Conservation (phyloP, 352 stramenopile species). For the Discostella stelligera region DNA sequence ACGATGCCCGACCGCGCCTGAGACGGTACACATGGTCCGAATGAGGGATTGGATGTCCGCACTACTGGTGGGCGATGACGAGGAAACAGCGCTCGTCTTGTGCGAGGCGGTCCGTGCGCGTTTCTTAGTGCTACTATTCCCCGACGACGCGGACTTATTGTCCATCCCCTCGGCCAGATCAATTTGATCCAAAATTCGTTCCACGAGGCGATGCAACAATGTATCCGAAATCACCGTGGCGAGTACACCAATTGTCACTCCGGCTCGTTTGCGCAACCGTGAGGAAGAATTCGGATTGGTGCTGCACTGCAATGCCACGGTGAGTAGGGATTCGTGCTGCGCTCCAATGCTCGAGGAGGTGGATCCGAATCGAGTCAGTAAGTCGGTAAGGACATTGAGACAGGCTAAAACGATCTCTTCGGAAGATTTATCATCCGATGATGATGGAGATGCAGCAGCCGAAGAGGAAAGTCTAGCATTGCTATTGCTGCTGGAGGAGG, state of each 20-base stretch:
- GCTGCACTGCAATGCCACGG: slow-evolving; percentile 80
- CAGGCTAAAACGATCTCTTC: slow-evolving; percentile 86
- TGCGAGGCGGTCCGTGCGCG: slow-evolving; percentile 31
- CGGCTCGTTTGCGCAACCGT: slow-evolving; percentile 94
- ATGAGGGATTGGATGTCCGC: slow-evolving; percentile 90
- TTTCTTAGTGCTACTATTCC: slow-evolving; percentile 32
- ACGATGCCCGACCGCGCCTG: slow-evolving; percentile 92
- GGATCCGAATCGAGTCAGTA: slow-evolving; percentile 94
- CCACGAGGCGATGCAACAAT: slow-evolving; percentile 90
- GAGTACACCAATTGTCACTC: slow-evolving; percentile 91
- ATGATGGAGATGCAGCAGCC: neutral
- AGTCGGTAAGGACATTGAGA: slow-evolving; percentile 95
- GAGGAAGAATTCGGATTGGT: slow-evolving; percentile 60
- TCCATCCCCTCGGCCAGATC: slow-evolving; percentile 61
- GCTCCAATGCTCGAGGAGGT: slow-evolving; percentile 75
- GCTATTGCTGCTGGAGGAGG: slow-evolving; percentile 5
- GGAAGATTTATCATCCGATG: slow-evolving; percentile 32
- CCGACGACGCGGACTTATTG: slow-evolving; percentile 21
- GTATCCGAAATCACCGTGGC: slow-evolving; percentile 93
- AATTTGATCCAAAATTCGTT: slow-evolving; percentile 90
- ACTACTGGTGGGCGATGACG: slow-evolving; percentile 50
- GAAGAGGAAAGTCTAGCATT: neutral
- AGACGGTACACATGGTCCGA: slow-evolving; percentile 96
- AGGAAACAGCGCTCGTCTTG: neutral
- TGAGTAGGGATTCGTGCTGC: slow-evolving; percentile 65